Conservation (phyloP, 257 asterid genomes). For the Echites panduratus region DNA sequence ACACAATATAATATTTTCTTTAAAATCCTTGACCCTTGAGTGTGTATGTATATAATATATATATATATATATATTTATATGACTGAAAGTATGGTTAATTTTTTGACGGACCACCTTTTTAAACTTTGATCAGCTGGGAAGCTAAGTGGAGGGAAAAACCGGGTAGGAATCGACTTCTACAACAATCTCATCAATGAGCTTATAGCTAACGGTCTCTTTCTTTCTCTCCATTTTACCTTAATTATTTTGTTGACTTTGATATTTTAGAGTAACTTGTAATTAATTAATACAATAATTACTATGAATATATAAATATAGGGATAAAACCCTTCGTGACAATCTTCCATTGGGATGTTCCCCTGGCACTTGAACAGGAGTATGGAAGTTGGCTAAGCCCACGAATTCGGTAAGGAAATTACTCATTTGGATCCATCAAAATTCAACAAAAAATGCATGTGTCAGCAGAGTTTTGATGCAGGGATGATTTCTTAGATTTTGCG, state of each 20-base stretch:
- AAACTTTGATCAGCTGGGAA: slow-evolving; percentile 13
- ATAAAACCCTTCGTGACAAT: slow-evolving; percentile 15
- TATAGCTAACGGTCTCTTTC: slow-evolving; percentile 11
- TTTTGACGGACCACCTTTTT: background rate
- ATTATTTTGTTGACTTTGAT: too few species aligned
- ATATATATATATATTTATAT: too few species aligned
- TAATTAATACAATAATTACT: too few species aligned
- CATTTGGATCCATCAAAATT: too few species aligned
- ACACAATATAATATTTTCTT: too few species aligned
- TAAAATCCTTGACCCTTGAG: too few species aligned
- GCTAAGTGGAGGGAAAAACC: slow-evolving; percentile 19
- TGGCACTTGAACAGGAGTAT: slow-evolving; percentile 9
- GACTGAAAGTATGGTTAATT: too few species aligned
- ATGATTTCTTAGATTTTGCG: slow-evolving; percentile 14
- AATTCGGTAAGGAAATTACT: slow-evolving; percentile 2
- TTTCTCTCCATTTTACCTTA: background rate
- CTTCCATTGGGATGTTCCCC: slow-evolving; percentile 17
- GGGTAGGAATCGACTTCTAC: slow-evolving; percentile 16
- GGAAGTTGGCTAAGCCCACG: slow-evolving; percentile 11
- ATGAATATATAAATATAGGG: too few species aligned
- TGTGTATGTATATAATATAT: too few species aligned
- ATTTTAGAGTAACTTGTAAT: too few species aligned
- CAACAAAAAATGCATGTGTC: too few species aligned
- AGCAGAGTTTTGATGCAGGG: background rate
- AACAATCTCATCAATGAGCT: slow-evolving; percentile 23